Percentiles rank a stretch among this genome's conserved stretches.
These are phyloP conservation scores for Trichosporon coremiiforme DNA, from an alignment of 1,284 basidiomycete species.

Conservation along the genomic window DNA sequence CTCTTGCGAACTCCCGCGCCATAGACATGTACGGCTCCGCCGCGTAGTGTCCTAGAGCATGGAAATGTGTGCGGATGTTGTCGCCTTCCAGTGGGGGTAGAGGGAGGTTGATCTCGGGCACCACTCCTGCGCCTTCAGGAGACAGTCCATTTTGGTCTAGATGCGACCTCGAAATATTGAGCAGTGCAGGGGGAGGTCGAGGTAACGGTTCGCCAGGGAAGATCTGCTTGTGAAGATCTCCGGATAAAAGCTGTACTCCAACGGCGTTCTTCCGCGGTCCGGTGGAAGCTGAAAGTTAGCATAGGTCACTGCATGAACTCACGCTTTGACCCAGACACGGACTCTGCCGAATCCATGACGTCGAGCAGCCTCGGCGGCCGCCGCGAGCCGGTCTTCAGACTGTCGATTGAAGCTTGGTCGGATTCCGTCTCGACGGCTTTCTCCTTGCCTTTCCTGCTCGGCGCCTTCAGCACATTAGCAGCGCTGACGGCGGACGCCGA, in stretches of 20 bases:
- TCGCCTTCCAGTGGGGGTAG: slow-evolving; percentile 81
- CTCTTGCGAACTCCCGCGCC: slow-evolving; percentile 66
- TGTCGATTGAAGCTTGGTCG: background rate
- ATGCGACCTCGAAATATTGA: slow-evolving; percentile 78
- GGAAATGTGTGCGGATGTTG: slow-evolving; percentile 87
- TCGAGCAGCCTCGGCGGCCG: slow-evolving; percentile 16
- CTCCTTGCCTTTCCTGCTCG: slow-evolving; percentile 40
- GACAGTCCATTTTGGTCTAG: slow-evolving; percentile 77
- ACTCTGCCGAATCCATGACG: background rate
- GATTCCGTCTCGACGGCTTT: slow-evolving; percentile 24
- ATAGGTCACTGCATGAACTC: background rate
- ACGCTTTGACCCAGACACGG: background rate
- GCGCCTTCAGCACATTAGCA: background rate
- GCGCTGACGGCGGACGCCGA: background rate
- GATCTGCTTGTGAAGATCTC: slow-evolving; percentile 75
- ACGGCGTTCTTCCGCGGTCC: slow-evolving; percentile 68
- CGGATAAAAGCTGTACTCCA: slow-evolving; percentile 89
- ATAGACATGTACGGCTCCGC: slow-evolving; percentile 81
- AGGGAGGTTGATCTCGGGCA: slow-evolving; percentile 76
- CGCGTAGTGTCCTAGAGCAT: slow-evolving; percentile 70
- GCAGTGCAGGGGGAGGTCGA: slow-evolving; percentile 64
- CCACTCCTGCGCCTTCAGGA: slow-evolving; percentile 73
- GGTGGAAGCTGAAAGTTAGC: background rate
- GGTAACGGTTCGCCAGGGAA: slow-evolving; percentile 74
- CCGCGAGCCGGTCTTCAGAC: background rate